Percentiles rank a stretch among this genome's conserved stretches.
Conservation (phyloP, 2,329 filamentous ascomycete genomes). For the Alternaria dauci region DNA sequence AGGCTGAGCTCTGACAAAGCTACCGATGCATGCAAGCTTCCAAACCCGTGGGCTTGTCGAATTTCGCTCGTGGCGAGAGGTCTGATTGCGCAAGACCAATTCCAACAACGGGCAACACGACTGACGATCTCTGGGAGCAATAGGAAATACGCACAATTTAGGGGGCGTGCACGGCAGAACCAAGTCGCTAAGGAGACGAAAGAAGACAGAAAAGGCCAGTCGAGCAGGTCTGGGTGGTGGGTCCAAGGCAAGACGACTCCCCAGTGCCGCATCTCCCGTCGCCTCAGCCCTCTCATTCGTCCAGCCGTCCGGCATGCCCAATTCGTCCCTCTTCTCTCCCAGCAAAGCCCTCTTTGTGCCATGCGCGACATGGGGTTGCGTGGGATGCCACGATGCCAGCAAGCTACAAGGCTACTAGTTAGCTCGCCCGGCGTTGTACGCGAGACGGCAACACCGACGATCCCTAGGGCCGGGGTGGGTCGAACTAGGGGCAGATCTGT, state of each 20-base stretch:
- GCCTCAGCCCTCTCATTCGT: slow-evolving; percentile 20
- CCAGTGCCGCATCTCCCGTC: slow-evolving; percentile 18
- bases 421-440: not conserved
- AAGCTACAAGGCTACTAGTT: slow-evolving; percentile 5
- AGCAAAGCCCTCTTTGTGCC: slow-evolving; percentile 14
- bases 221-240: slow-evolving; percentile 8
- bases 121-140: slow-evolving; percentile 6
- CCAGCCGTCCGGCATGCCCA: slow-evolving; percentile 12
- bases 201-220: slow-evolving; percentile 4
- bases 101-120: not conserved
- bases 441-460: slow-evolving; percentile 24
- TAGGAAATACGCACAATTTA: slow-evolving; percentile 4
- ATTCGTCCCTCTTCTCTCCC: slow-evolving; percentile 10
- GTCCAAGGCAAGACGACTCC: slow-evolving; percentile 20
- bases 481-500: slow-evolving; percentile 4
- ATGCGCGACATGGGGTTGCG: slow-evolving; percentile 17
- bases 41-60: slow-evolving; percentile 3
- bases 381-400: slow-evolving; percentile 12
- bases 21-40: slow-evolving; percentile 4
- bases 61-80: not conserved
- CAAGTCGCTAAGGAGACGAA: slow-evolving; percentile 8
- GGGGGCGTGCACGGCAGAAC: slow-evolving; percentile 8
- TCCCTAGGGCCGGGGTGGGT: slow-evolving; percentile 6
- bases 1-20: slow-evolving; percentile 18
- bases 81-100: not conserved